phyloP scores from a whole-genome alignment of 768 basidiomycete species.

The Naganishia friedmannii region DNA sequence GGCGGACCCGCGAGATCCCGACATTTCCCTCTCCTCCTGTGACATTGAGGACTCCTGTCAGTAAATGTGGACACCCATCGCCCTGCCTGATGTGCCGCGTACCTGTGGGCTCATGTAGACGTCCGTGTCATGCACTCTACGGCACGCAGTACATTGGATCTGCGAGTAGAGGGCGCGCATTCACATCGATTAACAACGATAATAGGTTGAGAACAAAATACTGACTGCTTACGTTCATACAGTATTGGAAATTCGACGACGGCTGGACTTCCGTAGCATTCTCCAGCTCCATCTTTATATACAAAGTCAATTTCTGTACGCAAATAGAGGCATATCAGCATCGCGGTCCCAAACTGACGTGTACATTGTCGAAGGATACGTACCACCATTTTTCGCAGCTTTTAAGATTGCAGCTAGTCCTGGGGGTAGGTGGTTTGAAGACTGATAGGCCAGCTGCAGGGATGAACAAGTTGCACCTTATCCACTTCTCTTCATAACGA shows the following conservation, averaged over 20 bases:
- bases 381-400: conserved; percentile 4
- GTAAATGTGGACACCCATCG: neutral
- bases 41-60: neutral
- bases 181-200: neutral
- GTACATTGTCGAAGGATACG: neutral
- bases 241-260: conserved; percentile 43
- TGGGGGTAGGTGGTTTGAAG: too few relatives aligned
- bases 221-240: conserved; percentile 43
- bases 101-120: conserved; percentile 46
- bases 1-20: conserved; percentile 49
- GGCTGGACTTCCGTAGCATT: conserved; percentile 48
- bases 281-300: conserved; percentile 49
- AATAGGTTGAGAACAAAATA: neutral
- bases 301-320: conserved; percentile 45
- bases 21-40: conserved; percentile 49
- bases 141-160: conserved; percentile 41
- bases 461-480: neutral
- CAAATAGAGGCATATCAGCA: neutral
- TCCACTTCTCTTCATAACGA: neutral
- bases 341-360: neutral
- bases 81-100: conserved; percentile 8
- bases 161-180: conserved; percentile 24
- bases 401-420: too few relatives aligned
- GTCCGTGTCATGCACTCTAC: conserved; percentile 46
- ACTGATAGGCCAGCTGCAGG: neutral